Conservation (phyloP, 371 early-diverging fungal species). For the Fennellomyces sp. region DNA sequence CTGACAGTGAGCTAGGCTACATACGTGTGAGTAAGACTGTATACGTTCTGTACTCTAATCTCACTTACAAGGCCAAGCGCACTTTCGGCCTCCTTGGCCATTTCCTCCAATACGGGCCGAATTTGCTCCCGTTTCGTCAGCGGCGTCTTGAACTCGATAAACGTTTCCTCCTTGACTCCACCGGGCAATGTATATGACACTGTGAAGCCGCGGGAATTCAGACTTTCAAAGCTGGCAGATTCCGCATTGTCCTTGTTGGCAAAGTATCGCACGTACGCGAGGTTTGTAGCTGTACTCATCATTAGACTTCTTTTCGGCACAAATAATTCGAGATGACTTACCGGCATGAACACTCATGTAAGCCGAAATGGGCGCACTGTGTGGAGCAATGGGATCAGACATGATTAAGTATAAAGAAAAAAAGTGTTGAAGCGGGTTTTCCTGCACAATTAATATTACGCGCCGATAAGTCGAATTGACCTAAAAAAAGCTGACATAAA, state of each 20-base stretch:
- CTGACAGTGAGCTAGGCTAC: conserved; percentile 43
- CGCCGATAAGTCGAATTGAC: not conserved
- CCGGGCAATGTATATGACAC: conserved; percentile 24
- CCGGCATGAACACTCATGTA: conserved; percentile 53
- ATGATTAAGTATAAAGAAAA: not conserved
- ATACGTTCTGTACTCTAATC: conserved; percentile 8
- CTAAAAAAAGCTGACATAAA: too few species aligned
- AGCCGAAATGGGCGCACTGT: conserved; percentile 45
- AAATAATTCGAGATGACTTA: conserved; percentile 5
- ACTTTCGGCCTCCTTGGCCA: conserved; percentile 52
- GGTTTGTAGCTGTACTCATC: conserved; percentile 32
- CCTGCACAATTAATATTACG: too few species aligned
- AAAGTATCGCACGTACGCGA: conserved; percentile 47
- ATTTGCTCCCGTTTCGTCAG: conserved; percentile 42
- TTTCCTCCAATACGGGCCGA: conserved; percentile 43
- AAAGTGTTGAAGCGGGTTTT: too few species aligned
- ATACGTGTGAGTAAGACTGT: too few species aligned
- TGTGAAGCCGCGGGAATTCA: conserved; percentile 30
- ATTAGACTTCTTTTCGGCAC: not conserved
- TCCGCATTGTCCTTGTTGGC: conserved; percentile 29
- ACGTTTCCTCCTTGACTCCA: conserved; percentile 19
- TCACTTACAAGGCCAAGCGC: conserved; percentile 40
- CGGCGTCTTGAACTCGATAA: conserved; percentile 36
- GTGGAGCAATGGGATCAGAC: conserved; percentile 46
- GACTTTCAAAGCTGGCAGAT: conserved; percentile 41